Evolutionary conservation across 2,329 filamentous ascomycete genomes (phyloP).

Genomic region (Cladosporium velox): DNA sequence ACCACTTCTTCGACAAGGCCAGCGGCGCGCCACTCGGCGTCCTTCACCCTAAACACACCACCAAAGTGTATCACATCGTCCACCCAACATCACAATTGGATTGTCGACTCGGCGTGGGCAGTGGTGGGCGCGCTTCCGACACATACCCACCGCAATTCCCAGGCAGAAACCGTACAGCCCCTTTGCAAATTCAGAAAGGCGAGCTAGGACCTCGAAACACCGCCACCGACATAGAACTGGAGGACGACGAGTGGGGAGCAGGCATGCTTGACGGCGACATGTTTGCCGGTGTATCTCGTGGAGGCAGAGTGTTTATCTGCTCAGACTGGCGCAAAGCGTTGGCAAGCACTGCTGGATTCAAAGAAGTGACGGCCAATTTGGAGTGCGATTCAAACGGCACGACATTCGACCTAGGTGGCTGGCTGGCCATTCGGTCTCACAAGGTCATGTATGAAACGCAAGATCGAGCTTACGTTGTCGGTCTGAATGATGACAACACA

Average conservation of each 20-base stretch:
- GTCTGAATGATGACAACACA: conserved; percentile 39
- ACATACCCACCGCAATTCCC: conserved; percentile 29
- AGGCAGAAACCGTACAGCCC: conserved; percentile 25
- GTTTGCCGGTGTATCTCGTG: conserved; percentile 48
- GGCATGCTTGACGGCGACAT: conserved; percentile 46
- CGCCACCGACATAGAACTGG: conserved; percentile 26
- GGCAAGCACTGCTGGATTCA: conserved; percentile 18
- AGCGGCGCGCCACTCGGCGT: conserved; percentile 43
- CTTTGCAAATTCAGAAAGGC: conserved; percentile 27
- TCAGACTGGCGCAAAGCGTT: conserved; percentile 46
- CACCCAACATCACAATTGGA: conserved; percentile 28
- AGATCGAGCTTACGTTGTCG: conserved; percentile 47
- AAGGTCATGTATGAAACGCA: conserved; percentile 49
- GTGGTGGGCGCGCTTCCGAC: conserved; percentile 25
- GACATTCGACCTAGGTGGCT: conserved; percentile 50
- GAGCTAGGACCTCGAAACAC: conserved; percentile 16
- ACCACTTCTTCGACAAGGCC: conserved; percentile 46
- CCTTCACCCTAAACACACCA: conserved; percentile 40
- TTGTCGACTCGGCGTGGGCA: conserved; percentile 14
- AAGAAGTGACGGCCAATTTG: conserved; percentile 38
- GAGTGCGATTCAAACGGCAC: conserved; percentile 46
- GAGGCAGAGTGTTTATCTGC: conserved; percentile 48
- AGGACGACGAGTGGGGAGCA: conserved; percentile 51
- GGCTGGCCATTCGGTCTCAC: conserved; percentile 47
- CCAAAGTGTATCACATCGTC: conserved; percentile 40